These are phyloP conservation scores for Debaryomyces prosopidis DNA, from an alignment of 805 yeast genomes.

Conservation along the genomic window DNA sequence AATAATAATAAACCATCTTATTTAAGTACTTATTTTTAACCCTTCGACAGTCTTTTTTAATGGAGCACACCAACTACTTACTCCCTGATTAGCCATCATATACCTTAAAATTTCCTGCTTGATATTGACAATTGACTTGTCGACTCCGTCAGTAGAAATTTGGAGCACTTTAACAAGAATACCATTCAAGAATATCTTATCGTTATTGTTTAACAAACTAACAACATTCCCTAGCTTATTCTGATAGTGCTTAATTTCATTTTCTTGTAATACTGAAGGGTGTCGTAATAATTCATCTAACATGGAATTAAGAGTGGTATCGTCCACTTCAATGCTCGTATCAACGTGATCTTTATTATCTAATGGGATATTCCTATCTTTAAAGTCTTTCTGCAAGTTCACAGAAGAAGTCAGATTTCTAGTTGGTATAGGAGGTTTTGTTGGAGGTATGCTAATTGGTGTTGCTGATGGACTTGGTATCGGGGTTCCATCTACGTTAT, in stretches of 20 bases:
- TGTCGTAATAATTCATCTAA: neutral
- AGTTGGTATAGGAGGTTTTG: neutral
- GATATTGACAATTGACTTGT: conserved; percentile 9
- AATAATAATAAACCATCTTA: conserved; percentile 9
- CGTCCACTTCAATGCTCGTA: neutral
- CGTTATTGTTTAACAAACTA: neutral
- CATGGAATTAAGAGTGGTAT: conserved; percentile 12
- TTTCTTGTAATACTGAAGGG: neutral
- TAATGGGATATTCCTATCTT: neutral
- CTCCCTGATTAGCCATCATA: conserved; percentile 59
- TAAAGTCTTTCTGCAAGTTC: neutral
- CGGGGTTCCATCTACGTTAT: conserved; percentile 1
- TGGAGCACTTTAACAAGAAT: conserved; percentile 5
- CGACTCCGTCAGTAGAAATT: neutral
- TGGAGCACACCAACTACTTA: conserved; percentile 67
- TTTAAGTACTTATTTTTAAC: conserved; percentile 2
- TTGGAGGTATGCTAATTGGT: neutral
- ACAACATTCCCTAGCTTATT: neutral
- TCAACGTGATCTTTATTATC: neutral
- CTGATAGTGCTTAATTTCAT: neutral
- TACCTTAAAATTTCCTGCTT: conserved; percentile 44
- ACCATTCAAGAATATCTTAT: conserved; percentile 4
- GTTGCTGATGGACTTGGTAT: neutral
- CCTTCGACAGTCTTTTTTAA: conserved; percentile 47
- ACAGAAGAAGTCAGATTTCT: neutral